Evolutionary conservation across 768 basidiomycete species (phyloP), one percentile per base, ranked within the genome.

Genomic region (Kwoniella pini): DNA sequence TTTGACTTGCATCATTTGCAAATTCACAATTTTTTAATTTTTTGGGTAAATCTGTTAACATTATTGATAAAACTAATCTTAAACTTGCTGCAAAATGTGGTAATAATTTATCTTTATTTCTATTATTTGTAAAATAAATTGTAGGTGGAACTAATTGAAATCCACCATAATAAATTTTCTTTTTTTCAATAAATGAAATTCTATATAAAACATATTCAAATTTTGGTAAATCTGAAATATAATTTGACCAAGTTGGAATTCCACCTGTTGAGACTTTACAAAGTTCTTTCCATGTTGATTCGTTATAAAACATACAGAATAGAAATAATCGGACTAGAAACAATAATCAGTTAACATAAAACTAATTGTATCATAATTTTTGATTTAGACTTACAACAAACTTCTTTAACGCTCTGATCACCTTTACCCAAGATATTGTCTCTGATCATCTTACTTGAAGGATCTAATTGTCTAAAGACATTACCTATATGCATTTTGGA

Each of bases 71-170:
- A 42, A 70, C 60, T 11, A 70, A 50, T 1, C 68, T 56, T 7
- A 70, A 58, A 19, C 58, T 39, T 5, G 68, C 65, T 15, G 68
- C 68, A 43, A 53, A 70, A 49, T 70, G 68, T 0, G 56, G 54
- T 21, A 63, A 21, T 12, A 54, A 36, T 21, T 27, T 26, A 13
- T 24, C n/a, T 7, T 36, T 15, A 43, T 43, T 54, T 10, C 38
- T 19, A 22, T 46, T 28, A 9, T 39, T 49, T 7, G 57, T 52
- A 52, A 67, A 70, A 48, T 70, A 62, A 4, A 51, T 45, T 5
- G 62, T 67, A 10, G 68, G 68, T 27, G 68, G 68, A 19, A 70
- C 68, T 26, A 64, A 24, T 43, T 70, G 68, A 39, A 70, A 70
- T 33, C 44, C 62, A 15, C 43, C 44, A 30, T 49, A 57, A 51